Evolutionary conservation across 345 rosid genomes (phyloP), one percentile per base, ranked within the genome.

Genomic region (Geranium rotundifolium): DNA sequence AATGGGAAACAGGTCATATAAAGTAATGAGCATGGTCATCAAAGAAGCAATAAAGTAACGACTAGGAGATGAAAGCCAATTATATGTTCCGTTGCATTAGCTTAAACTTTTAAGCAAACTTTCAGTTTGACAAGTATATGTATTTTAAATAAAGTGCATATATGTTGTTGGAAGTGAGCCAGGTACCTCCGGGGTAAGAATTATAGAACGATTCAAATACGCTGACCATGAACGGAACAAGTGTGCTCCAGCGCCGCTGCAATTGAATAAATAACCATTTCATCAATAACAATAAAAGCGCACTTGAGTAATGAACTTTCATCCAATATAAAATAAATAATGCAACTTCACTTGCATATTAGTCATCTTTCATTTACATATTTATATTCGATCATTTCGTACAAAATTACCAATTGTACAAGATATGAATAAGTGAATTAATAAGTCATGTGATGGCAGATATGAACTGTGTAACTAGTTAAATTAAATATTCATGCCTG

Each of bases 141-240:
- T 46, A 46, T 46, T 7, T 46, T 46, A 46, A 7, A 3, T 46
- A 9, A 46, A 29, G 63, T 0, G 0, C 52, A 46, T 46, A 46
- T 7, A 46, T 46, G 52, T 9, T 46, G 52, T 46, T 46, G 52
- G 15, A 7, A 46, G 52, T 46, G 12, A 46, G 13, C 52, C 14
- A 9, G 3, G 31, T 65, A 79, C 78, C 81, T 77, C 83, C 18
- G 81, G 81, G 20, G 75, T 74, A 63, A 79, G 81, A 65, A 74
- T 70, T 41, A 79, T 63, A 18, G 80, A 76, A 19, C 77, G 73
- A 55, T 76, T 74, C 37, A 79, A 72, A 63, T 72, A 79, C 7
- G 65, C 71, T 1, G 78, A 59, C 80, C 83, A 77, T 0, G 80
- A 72, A 60, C 73, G 67, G 63, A 81, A 81, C 39, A 76, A 79